A percentile compares a stretch with the other conserved stretches of the same genome.
phyloP scores from a whole-genome alignment of 2,329 filamentous ascomycete genomes.

The Intubia oerlemansii region DNA sequence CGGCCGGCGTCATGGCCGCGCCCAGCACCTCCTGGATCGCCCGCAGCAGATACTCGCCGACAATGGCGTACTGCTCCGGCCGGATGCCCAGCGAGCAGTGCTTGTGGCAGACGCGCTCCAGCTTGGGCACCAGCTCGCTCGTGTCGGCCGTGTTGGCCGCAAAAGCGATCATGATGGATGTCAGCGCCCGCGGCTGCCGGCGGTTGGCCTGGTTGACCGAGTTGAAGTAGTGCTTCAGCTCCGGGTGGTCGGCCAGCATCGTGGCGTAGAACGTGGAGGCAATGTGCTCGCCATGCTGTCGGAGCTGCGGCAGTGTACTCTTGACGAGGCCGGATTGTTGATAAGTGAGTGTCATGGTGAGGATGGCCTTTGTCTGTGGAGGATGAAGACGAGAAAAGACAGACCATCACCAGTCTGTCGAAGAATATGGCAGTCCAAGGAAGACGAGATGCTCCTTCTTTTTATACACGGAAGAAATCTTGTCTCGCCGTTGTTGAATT shows the following conservation, averaged over 20 bases:
- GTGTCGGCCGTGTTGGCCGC: slow-evolving; percentile 48
- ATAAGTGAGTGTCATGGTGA: slow-evolving; percentile 19
- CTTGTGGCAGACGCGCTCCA: slow-evolving; percentile 45
- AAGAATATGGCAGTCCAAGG: not conserved
- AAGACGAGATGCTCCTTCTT: too few relatives aligned
- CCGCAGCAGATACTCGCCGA: slow-evolving; percentile 45
- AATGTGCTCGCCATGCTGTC: slow-evolving; percentile 45
- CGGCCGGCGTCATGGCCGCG: slow-evolving; percentile 38
- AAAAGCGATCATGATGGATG: slow-evolving; percentile 45
- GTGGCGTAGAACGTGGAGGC: slow-evolving; percentile 52
- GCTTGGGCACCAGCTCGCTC: slow-evolving; percentile 28
- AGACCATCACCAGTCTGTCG: too few relatives aligned
- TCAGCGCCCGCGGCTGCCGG: slow-evolving; percentile 39
- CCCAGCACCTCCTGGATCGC: slow-evolving; percentile 49
- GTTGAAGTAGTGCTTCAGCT: slow-evolving; percentile 53
- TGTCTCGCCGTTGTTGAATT: too few relatives aligned
- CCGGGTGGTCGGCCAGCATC: slow-evolving; percentile 42
- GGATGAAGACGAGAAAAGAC: not conserved
- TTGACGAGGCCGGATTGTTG: slow-evolving; percentile 44
- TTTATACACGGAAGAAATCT: too few relatives aligned
- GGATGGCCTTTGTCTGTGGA: not conserved
- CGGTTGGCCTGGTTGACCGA: slow-evolving; percentile 39
- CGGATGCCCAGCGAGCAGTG: slow-evolving; percentile 49
- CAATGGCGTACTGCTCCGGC: slow-evolving; percentile 48
- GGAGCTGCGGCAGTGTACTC: slow-evolving; percentile 47